A percentile compares a stretch with the other conserved stretches of the same genome.
phyloP scores from a whole-genome alignment of 176 grass and related monocot species.

The Echinochloa phyllopogon region DNA sequence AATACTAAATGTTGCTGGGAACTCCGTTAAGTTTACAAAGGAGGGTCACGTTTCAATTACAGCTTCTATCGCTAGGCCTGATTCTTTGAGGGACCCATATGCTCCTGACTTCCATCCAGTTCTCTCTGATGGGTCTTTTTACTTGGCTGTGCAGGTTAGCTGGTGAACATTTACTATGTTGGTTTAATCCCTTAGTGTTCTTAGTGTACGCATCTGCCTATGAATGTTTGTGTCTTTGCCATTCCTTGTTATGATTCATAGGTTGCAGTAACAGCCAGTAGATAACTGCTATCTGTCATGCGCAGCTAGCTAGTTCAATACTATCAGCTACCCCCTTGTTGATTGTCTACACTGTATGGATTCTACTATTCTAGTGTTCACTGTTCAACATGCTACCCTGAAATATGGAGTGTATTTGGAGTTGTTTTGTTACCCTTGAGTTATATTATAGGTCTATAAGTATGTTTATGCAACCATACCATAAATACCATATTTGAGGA shows the following conservation, averaged over 20 bases:
- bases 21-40: conserved; percentile 89
- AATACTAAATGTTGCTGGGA: conserved; percentile 86
- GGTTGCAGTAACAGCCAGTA: conserved; percentile 5
- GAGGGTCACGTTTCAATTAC: conserved; percentile 77
- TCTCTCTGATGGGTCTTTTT: conserved; percentile 67
- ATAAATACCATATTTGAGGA: conserved; percentile 9
- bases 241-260: not conserved
- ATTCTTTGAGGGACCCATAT: conserved; percentile 62
- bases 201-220: not conserved
- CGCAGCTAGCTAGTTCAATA: conserved; percentile 22
- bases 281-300: conserved; percentile 6
- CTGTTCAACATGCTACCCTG: not conserved
- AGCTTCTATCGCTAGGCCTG: conserved; percentile 63
- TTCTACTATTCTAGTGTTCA: not conserved
- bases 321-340: not conserved
- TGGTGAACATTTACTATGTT: conserved; percentile 21
- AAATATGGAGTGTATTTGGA: not conserved
- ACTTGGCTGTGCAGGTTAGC: conserved; percentile 79
- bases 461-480: not conserved
- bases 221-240: not conserved
- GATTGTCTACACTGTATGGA: not conserved
- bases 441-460: not conserved
- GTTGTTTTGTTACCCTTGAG: not conserved
- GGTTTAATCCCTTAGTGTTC: not conserved
- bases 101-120: conserved; percentile 78